These are phyloP conservation scores for Starmerella bombicola DNA, from an alignment of 805 yeast species.

Conservation along the genomic window DNA sequence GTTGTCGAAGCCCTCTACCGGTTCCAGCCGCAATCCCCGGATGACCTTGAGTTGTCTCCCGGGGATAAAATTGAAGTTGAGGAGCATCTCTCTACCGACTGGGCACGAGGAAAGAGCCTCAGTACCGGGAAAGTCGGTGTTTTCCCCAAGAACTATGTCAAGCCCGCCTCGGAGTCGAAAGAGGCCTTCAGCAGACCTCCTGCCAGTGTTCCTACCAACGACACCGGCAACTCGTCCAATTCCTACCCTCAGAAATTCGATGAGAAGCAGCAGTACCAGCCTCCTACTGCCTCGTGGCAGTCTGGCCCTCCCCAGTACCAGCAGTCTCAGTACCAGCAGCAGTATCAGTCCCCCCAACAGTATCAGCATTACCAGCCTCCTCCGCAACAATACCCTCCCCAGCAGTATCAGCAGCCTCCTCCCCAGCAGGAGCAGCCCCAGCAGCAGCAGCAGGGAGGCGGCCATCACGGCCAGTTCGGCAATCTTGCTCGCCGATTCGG, in stretches of 20 bases:
- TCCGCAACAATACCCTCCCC: slow-evolving; percentile 20
- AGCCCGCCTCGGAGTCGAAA: slow-evolving; percentile 22
- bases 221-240: slow-evolving; percentile 9
- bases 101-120: slow-evolving; percentile 69
- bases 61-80: slow-evolving; percentile 62
- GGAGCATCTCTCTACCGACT: slow-evolving; percentile 67
- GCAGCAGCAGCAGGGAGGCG: slow-evolving; percentile 17
- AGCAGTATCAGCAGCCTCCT: slow-evolving; percentile 20
- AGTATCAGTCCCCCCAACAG: slow-evolving; percentile 16
- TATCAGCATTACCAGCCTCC: slow-evolving; percentile 16
- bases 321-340: slow-evolving; percentile 17
- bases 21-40: slow-evolving; percentile 60
- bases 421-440: slow-evolving; percentile 21
- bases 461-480: slow-evolving; percentile 24
- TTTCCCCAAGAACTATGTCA: slow-evolving; percentile 83
- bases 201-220: slow-evolving; percentile 11
- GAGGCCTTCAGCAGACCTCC: slow-evolving; percentile 18
- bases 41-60: slow-evolving; percentile 49
- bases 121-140: slow-evolving; percentile 54
- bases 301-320: slow-evolving; percentile 15
- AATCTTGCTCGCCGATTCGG: slow-evolving; percentile 64
- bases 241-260: slow-evolving; percentile 17
- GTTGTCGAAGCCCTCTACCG: slow-evolving; percentile 60
- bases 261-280: slow-evolving; percentile 18
- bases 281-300: slow-evolving; percentile 13